Base-by-base conservation (phyloP, 2,329 filamentous ascomycete species). In the Colletotrichum abscissum region DNA sequence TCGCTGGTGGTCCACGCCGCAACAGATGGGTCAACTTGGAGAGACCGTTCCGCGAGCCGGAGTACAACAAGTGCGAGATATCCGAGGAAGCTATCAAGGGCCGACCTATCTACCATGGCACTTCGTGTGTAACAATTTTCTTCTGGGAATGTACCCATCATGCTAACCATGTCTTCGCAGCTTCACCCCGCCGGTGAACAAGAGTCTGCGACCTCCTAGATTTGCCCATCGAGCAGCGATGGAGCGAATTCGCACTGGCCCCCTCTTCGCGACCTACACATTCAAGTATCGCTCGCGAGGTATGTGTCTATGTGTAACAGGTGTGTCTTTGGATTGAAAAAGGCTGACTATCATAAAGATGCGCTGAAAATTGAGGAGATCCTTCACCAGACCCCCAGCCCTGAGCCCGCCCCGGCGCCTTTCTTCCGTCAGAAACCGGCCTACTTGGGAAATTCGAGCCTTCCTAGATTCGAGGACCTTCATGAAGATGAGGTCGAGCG, bases 21-120 rank as follows among this genome's bases (percentile, higher is more conserved):
- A 12, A 11, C 2, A 38, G 14, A 73, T 30, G 12, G 14, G 26
- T 22, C 11, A 49, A 38, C 19, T 33, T 42, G 5, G 28, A 28
- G 24, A 28, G 26, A 52, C 46, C 62, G 28, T 58, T 52, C 19
- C 58, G 59, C 56, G 56, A 74, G 35, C 72, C 68, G 26, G 28
- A n/a, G n/a, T 60, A 3, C 75, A 52, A 62, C 6, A 42, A 11
- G 28, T 74, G 62, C 7, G 77, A 80, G 66, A 75, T 83, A 2
- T 74, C 81, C 0, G 81, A 83, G 56, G 79, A 82, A 67, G 78
- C 81, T 0, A 74, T 83, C 4, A 82, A 83, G 42, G 81, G 81
- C 8, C 78, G 76, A 58, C 77, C 78, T 0, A 72, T 83, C 8
- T 82, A 80, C 1, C 81, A 83, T 42, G 79, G 79, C 5, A 80